Percentiles rank a stretch among this genome's conserved stretches.
These are phyloP conservation scores for Phytopythium vexans DNA, from an alignment of 352 stramenopile species.

Conservation along the genomic window DNA sequence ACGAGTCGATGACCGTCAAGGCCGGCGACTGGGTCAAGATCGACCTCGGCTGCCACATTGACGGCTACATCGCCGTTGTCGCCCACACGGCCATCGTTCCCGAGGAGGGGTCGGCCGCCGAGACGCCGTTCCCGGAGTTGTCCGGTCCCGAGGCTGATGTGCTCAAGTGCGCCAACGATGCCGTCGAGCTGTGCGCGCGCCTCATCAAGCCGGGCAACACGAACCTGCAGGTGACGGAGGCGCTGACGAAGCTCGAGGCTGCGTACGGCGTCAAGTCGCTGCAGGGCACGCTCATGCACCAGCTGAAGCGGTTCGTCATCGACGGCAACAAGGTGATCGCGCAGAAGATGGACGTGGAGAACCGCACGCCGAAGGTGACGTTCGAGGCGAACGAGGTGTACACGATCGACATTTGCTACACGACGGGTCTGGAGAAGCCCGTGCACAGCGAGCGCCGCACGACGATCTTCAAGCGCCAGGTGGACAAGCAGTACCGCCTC, in stretches of 20 bases:
- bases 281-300: slow-evolving; percentile 98
- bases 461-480: slow-evolving; percentile 99
- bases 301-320: slow-evolving; percentile 99
- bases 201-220: slow-evolving; percentile 98
- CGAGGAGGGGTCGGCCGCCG: slow-evolving; percentile 58
- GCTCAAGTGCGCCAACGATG: slow-evolving; percentile 96
- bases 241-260: slow-evolving; percentile 93
- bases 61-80: slow-evolving; percentile 98
- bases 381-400: slow-evolving; percentile 99
- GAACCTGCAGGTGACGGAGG: slow-evolving; percentile 95
- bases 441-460: slow-evolving; percentile 89
- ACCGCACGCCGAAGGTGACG: slow-evolving; percentile 77
- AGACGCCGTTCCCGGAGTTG: slow-evolving; percentile 55
- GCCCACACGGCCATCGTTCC: slow-evolving; percentile 97
- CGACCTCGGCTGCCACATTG: slow-evolving; percentile 99
- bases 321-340: slow-evolving; percentile 98
- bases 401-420: slow-evolving; percentile 98
- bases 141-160: slow-evolving; percentile 91
- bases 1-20: slow-evolving; percentile 73
- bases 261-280: slow-evolving; percentile 97
- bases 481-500: slow-evolving; percentile 97
- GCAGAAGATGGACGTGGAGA: slow-evolving; percentile 89
- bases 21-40: slow-evolving; percentile 90
- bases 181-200: slow-evolving; percentile 94
- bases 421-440: slow-evolving; percentile 96